Evolutionary conservation across 305 asterid species (phyloP).

Genomic region (Rubia tinctorum): DNA sequence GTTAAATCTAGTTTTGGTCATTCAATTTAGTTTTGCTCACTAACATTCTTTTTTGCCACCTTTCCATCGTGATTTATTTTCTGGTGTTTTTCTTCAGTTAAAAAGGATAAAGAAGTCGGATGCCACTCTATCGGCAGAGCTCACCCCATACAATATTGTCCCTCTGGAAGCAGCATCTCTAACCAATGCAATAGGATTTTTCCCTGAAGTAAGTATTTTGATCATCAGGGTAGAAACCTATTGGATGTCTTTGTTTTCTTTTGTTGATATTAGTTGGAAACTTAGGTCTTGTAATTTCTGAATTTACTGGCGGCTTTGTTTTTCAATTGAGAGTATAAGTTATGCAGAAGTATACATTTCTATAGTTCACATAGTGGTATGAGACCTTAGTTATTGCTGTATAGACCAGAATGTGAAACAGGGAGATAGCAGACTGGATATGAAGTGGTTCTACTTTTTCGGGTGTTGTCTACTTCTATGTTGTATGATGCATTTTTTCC

Average conservation of each 20-base stretch:
- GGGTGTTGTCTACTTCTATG: neutral
- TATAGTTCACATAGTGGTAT: neutral
- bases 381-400: neutral
- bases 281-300: neutral
- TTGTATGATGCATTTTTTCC: neutral
- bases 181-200: constrained; percentile 84
- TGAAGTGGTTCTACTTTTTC: neutral
- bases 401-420: neutral
- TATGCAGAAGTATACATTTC: neutral
- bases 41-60: constrained; percentile 3
- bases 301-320: neutral
- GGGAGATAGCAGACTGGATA: neutral
- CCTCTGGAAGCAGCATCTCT: constrained; percentile 85
- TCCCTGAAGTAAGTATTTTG: constrained; percentile 79
- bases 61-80: constrained; percentile 19
- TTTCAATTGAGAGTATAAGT: constrained; percentile 1
- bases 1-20: neutral
- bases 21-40: neutral
- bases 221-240: neutral
- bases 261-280: neutral
- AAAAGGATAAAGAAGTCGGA: constrained; percentile 80
- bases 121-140: constrained; percentile 69
- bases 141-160: constrained; percentile 78
- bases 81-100: constrained; percentile 48
- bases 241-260: neutral